Evolutionary conservation across 2,329 filamentous ascomycete species (phyloP).

Genomic region (Lachnellula cervina): DNA sequence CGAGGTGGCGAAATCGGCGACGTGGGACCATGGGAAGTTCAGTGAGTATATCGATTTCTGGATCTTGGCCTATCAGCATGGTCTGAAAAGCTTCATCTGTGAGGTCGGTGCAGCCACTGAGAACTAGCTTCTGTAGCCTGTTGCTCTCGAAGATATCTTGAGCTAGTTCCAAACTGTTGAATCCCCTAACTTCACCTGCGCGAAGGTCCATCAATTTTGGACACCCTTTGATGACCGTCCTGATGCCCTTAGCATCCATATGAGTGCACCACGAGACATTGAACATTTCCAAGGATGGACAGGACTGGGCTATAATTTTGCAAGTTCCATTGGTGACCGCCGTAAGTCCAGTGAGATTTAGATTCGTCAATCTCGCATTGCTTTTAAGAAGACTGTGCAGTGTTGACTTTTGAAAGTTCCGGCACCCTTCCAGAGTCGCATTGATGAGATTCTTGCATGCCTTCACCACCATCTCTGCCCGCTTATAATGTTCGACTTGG

Average conservation of each 20-base stretch:
- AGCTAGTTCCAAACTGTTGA: slow-evolving; percentile 69
- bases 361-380: slow-evolving; percentile 72
- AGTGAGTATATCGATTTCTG: slow-evolving; percentile 76
- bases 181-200: slow-evolving; percentile 75
- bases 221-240: slow-evolving; percentile 68
- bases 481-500: slow-evolving; percentile 79
- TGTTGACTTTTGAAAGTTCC: slow-evolving; percentile 73
- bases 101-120: slow-evolving; percentile 75
- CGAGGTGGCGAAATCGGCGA: slow-evolving; percentile 75
- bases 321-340: slow-evolving; percentile 80
- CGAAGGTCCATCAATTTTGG: slow-evolving; percentile 70
- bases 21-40: slow-evolving; percentile 70
- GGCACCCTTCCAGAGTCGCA: slow-evolving; percentile 83
- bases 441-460: slow-evolving; percentile 83
- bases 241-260: slow-evolving; percentile 72
- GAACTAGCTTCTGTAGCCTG: slow-evolving; percentile 72
- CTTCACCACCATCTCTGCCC: slow-evolving; percentile 70
- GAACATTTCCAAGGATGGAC: slow-evolving; percentile 73
- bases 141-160: slow-evolving; percentile 73
- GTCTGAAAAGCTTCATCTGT: slow-evolving; percentile 68
- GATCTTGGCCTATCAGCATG: slow-evolving; percentile 71
- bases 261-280: slow-evolving; percentile 93
- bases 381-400: slow-evolving; percentile 70
- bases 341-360: slow-evolving; percentile 79
- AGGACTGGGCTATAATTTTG: slow-evolving; percentile 78